These are phyloP conservation scores for Cornus controversa DNA, from an alignment of 148 eudicot species.

Conservation along the genomic window DNA sequence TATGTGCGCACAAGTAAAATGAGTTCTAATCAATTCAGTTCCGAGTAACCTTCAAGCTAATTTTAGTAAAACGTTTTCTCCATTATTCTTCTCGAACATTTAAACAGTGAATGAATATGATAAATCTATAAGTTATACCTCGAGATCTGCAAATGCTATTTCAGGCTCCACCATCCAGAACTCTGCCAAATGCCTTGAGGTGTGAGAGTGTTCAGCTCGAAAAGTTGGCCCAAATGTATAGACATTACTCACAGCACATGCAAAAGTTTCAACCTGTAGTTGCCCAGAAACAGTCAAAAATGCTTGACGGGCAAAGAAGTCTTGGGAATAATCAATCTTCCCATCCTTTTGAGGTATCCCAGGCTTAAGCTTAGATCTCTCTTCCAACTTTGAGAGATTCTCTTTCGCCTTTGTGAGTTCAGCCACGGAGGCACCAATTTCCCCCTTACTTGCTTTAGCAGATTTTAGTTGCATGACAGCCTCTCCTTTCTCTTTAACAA, in stretches of 20 bases:
- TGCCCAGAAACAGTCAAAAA: constrained; percentile 98
- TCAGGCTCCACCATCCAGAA: constrained; percentile 99
- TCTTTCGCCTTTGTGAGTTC: constrained; percentile 71
- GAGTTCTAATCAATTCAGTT: background rate
- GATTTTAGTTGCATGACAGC: constrained; percentile 59
- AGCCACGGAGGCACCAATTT: constrained; percentile 66
- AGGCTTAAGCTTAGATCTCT: constrained; percentile 63
- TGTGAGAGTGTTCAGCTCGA: constrained; percentile 93
- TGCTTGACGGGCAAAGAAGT: constrained; percentile 96
- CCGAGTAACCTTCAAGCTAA: background rate
- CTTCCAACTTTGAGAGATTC: constrained; percentile 56
- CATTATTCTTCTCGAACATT: background rate
- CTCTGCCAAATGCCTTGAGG: constrained; percentile 94
- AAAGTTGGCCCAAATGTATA: constrained; percentile 98
- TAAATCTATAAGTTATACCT: constrained; percentile 39
- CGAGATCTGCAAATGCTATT: constrained; percentile 87
- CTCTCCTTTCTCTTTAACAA: constrained; percentile 67
- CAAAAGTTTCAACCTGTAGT: constrained; percentile 90
- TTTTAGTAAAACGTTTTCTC: background rate
- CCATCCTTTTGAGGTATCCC: constrained; percentile 90
- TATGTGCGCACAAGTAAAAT: background rate
- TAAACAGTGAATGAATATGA: background rate
- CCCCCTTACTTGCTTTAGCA: constrained; percentile 64
- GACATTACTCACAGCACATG: constrained; percentile 85
- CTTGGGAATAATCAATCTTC: constrained; percentile 75